Evolutionary conservation across 73 alveolate genomes (phyloP).

Genomic region (Paramecium primaurelia): DNA sequence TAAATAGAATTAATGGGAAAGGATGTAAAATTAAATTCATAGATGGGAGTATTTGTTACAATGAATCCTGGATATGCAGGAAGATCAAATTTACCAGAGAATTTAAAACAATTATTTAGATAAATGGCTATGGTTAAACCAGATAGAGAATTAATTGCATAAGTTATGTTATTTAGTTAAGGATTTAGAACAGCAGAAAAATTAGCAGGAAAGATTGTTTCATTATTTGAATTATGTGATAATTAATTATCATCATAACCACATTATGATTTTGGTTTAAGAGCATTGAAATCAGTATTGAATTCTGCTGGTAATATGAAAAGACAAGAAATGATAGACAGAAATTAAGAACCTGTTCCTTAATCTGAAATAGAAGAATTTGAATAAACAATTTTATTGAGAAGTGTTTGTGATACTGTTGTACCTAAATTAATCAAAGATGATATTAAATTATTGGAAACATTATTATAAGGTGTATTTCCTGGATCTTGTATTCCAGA

Average conservation of each 20-base stretch:
- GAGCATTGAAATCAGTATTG: slow-evolving; percentile 97
- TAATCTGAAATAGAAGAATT: slow-evolving; percentile 63
- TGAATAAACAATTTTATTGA: slow-evolving; percentile 95
- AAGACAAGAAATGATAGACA: slow-evolving; percentile 91
- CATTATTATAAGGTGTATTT: slow-evolving; percentile 97
- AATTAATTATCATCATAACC: slow-evolving; percentile 96
- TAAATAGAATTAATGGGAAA: slow-evolving; percentile 97
- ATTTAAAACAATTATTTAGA: slow-evolving; percentile 97
- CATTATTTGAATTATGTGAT: slow-evolving; percentile 93
- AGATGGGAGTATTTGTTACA: slow-evolving; percentile 99
- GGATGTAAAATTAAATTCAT: slow-evolving; percentile 92
- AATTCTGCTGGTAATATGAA: slow-evolving; percentile 96
- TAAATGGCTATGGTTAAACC: slow-evolving; percentile 99
- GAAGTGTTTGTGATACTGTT: slow-evolving; percentile 97
- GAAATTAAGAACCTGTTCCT: slow-evolving; percentile 68
- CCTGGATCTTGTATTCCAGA: slow-evolving; percentile 97
- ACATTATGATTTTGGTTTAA: slow-evolving; percentile 99
- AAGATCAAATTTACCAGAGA: slow-evolving; percentile 98
- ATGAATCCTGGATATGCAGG: slow-evolving; percentile 99
- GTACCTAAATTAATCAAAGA: slow-evolving; percentile 99
- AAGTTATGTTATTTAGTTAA: slow-evolving; percentile 97
- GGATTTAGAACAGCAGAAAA: slow-evolving; percentile 99
- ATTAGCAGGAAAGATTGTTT: slow-evolving; percentile 90
- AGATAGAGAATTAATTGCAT: slow-evolving; percentile 97
- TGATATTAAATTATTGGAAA: slow-evolving; percentile 91